Base-by-base conservation (phyloP, 2,329 filamentous ascomycete species). In the Calonectria leucothoes region DNA sequence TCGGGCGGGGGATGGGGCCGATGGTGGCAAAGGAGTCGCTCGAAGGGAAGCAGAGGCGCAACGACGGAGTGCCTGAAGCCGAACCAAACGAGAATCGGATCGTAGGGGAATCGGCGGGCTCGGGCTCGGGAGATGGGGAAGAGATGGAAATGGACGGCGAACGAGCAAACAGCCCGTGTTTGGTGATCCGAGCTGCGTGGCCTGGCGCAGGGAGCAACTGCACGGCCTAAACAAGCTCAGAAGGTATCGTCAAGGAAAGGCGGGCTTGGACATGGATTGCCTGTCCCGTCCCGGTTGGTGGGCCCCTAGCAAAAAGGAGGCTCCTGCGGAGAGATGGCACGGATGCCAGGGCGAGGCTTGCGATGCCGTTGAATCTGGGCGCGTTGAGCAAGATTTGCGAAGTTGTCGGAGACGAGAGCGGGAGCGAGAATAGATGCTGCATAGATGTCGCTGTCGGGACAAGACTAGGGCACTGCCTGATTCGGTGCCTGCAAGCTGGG, bases 141-240 rank as follows among this genome's bases (percentile, higher is more conserved):
- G 27, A 29, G n/a, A 35, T 27, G 59, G 37, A 55, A 27, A 20
- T 27, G 23, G 20, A 29, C 35, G 55, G 10, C 31, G 57, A 37
- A 33, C 39, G 64, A 61, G 35, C 31, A 33, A 48, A 68, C 51
- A 52, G 12, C 65, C 55, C 48, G 57, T 49, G 45, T 35, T 55
- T 65, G 57, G 37, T 66, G 65, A 65, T 69, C 71, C 64, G 74
- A 69, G 74, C 74, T 77, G 78, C 78, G 78, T 74, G 73, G 78
- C 69, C 75, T 70, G 52, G 61, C 74, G 63, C 55, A 65, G 49
- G 25, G 39, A 67, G 31, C 52, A 72, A 51, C 66, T 45, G 63
- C 45, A 49, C 57, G 49, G 57, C 17, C 55, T 51, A 69, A 72
- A 59, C 66, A 69, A 65, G 49, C 70, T 55, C 48, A 67, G 69